Base-by-base conservation (phyloP, 257 asterid genomes). In the Sherardia arvensis region DNA sequence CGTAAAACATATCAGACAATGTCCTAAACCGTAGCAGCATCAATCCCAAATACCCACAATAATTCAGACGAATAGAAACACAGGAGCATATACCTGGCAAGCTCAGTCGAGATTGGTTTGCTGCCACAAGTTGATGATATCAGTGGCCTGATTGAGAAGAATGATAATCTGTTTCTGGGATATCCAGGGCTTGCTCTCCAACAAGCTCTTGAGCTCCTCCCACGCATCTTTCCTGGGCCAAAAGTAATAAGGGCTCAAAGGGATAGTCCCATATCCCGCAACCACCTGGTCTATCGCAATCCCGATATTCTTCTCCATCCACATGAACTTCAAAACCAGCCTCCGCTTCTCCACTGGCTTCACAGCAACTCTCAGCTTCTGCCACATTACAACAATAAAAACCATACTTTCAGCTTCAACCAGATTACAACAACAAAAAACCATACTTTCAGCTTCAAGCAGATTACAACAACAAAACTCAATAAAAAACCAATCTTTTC, bases 221-320 rank as follows among this genome's bases (percentile, higher is more conserved):
- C 83, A 78, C 0, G 83, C 83, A 71, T 78, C 83, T 74, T 78
- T 78, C 55, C 80, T 69, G 1, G 83, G 83, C 83, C 83, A 78
- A 66, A 78, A 78, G 62, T 78, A 78, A 20, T 74, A 78, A 7
- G 80, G 83, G 61, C 83, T 78, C 66, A 78, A 62, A 1, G 83
- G 83, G 66, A 78, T 74, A 25, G 83, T 71, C 36, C 83, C 83
- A 45, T 78, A 64, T 26, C 80, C 83, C 25, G 80, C 80, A 22
- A 74, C 74, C 72, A 68, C 76, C 58, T 78, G 83, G 78, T 78
- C 83, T n/a, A 78, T 62, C 14, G 80, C 65, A 64, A 78, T 72
- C 60, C 83, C 83, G 15, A 78, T 74, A 43, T 78, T 78, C 76
- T 78, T 78, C 64, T 78, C 73, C 83, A 74, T 68, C 83, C 83